Percentiles rank a stretch among this genome's conserved stretches.
These are phyloP conservation scores for Ganoderma lingzhi DNA, from an alignment of 1,284 basidiomycete genomes.

Conservation along the genomic window DNA sequence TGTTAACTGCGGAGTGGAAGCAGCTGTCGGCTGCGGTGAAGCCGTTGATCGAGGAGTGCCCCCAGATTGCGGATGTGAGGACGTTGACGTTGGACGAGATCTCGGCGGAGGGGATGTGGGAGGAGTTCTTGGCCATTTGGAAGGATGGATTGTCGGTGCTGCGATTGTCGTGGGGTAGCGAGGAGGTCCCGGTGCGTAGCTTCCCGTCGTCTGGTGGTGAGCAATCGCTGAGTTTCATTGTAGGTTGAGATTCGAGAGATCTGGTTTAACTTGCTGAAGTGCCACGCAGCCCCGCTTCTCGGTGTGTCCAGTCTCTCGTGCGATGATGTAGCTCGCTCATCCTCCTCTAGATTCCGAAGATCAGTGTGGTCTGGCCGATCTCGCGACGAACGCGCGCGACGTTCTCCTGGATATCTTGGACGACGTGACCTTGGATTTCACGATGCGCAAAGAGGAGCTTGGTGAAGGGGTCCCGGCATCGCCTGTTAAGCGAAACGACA, in stretches of 20 bases:
- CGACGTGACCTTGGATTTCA: conserved; percentile 59
- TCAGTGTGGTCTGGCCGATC: conserved; percentile 43
- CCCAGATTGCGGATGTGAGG: conserved; percentile 58
- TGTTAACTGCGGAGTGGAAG: conserved; percentile 66
- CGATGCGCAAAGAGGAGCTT: conserved; percentile 37
- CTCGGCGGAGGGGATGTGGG: conserved; percentile 59
- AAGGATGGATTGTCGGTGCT: conserved; percentile 54
- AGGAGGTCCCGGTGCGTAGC: conserved; percentile 50
- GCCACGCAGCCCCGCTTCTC: conserved; percentile 44
- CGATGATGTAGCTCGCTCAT: conserved; percentile 12
- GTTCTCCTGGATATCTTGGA: conserved; percentile 60
- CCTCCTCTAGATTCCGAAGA: conserved; percentile 43
- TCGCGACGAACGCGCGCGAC: conserved; percentile 50
- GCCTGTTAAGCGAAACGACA: conserved; percentile 28
- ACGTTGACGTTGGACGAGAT: conserved; percentile 65
- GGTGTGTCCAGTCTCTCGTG: conserved; percentile 21
- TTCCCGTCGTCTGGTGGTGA: conserved; percentile 14
- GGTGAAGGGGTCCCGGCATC: conserved; percentile 29
- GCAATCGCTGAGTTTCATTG: conserved; percentile 15
- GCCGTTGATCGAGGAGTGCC: conserved; percentile 59
- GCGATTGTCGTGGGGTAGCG: conserved; percentile 47
- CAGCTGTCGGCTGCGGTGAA: conserved; percentile 54
- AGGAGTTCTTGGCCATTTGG: conserved; percentile 64
- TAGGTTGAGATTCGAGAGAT: conserved; percentile 49
- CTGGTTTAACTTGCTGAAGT: conserved; percentile 52